Conservation (phyloP, 176 grass and related monocot genomes). For the Oropetium thomaeum region DNA sequence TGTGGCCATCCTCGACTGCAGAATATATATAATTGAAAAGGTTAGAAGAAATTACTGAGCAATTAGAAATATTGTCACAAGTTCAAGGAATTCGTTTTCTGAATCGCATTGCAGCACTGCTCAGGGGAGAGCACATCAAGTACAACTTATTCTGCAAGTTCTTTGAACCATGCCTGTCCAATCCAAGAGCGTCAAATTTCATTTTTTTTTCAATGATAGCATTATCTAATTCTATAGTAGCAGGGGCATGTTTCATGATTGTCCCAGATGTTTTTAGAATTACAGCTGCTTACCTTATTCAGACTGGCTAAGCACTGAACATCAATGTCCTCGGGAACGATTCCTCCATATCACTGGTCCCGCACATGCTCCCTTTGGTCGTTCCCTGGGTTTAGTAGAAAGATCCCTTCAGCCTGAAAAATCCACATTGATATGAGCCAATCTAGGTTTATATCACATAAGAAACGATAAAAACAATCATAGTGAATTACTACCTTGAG, state of each 20-base stretch:
- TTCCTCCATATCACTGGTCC: slow-evolving; percentile 68
- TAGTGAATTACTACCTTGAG: slow-evolving; percentile 45
- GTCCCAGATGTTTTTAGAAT: not conserved
- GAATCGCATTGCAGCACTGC: slow-evolving; percentile 80
- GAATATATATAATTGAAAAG: no score
- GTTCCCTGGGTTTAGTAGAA: slow-evolving; percentile 89
- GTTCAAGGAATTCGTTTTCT: slow-evolving; percentile 72
- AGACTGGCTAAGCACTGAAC: slow-evolving; percentile 87
- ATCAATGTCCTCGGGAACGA: slow-evolving; percentile 81
- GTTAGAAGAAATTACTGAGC: no score
- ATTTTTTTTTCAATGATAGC: not conserved
- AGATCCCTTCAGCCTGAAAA: slow-evolving; percentile 86
- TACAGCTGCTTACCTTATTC: slow-evolving; percentile 67
- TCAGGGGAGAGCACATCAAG: slow-evolving; percentile 76
- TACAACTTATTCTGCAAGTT: slow-evolving; percentile 92
- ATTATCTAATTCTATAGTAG: not conserved
- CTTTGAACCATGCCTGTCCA: slow-evolving; percentile 89
- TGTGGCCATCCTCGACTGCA: no score
- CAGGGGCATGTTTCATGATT: not conserved
- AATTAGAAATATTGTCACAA: slow-evolving; percentile 62
- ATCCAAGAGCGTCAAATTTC: not conserved
- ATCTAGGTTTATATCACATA: not conserved
- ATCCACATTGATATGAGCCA: not conserved
- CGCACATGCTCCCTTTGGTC: slow-evolving; percentile 85
- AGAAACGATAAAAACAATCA: not conserved